Base-by-base conservation (phyloP, 1,139 yeast genomes). In the Candida pseudoviswanathii region DNA sequence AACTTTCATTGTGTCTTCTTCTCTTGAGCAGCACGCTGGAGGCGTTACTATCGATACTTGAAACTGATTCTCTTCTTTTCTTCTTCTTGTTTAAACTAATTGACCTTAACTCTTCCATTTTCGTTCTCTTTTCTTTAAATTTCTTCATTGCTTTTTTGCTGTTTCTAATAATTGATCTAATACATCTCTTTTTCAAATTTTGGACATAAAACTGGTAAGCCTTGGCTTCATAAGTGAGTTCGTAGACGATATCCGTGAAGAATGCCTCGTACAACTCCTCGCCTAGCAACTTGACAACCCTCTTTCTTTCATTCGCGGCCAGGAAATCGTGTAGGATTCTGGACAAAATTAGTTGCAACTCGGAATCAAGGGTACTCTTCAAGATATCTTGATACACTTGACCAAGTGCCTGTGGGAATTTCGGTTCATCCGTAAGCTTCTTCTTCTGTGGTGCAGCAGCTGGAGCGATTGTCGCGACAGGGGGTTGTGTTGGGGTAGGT, bases 251-350 rank as follows among this genome's bases (percentile, higher is more conserved):
- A 55, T 87, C 92, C 37, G 78, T 73, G 43, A 88, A 57, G 58
- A 88, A 85, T 0, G 90, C 88, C 9, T 66, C 62, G 53, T 73
- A 86, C 1, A 87, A 63, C 39, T 82, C 85, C 1, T 63, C 60
- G 1, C 84, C 60, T 11, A 84, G 65, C 0, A 68, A 54, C 0
- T 71, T 61, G 1, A 84, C 63, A 0, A 77, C 54, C 3, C 56
- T 48, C 2, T 54, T 52, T 41, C 77, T 70, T 50, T 67, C 69
- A 30, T 56, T 55, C 24, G 55, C 56, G 3, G 58, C 51, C 9
- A 60, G 55, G 29, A 66, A 63, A 11, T 56, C 53, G 2, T 59
- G 58, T 1, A 70, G 51, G 2, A 71, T 46, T 31, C 62, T 60
- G 6, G 71, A 63, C 10, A 73, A 49, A n/a, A 70, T 51, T 2